Evolutionary conservation across 2,329 filamentous ascomycete species (phyloP).

Genomic region (Aspergillus piperis): DNA sequence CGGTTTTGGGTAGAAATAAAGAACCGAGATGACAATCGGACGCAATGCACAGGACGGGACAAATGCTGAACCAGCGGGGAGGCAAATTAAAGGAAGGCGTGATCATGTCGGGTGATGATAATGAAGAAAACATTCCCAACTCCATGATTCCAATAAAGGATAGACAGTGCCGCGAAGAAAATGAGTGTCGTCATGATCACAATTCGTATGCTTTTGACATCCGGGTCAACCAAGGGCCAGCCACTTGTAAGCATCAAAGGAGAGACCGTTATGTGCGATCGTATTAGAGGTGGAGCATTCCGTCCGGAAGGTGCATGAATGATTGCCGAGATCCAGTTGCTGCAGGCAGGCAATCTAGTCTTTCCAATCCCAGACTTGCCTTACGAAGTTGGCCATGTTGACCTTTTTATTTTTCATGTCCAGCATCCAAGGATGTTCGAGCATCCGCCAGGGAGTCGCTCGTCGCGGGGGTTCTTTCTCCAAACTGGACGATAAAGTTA

Average conservation of each 20-base stretch:
- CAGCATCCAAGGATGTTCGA: constrained; percentile 97
- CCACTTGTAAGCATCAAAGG: constrained; percentile 29
- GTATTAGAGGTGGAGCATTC: constrained; percentile 18
- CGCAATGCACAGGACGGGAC: constrained; percentile 13
- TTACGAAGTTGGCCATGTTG: constrained; percentile 93
- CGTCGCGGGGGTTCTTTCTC: constrained; percentile 88
- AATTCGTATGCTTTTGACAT: constrained; percentile 32
- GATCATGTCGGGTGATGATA: constrained; percentile 17
- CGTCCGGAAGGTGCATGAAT: constrained; percentile 8
- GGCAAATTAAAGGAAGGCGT: constrained; percentile 20
- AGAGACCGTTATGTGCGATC: constrained; percentile 25
- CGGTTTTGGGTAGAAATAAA: background rate
- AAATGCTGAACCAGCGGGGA: constrained; percentile 13
- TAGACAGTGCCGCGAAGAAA: constrained; percentile 23
- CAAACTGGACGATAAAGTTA: constrained; percentile 59
- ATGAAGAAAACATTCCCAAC: constrained; percentile 23
- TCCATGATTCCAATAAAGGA: constrained; percentile 24
- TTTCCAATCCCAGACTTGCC: constrained; percentile 96
- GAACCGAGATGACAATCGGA: constrained; percentile 17
- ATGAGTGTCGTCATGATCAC: constrained; percentile 28
- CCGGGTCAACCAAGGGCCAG: constrained; percentile 32
- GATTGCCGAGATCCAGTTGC: constrained; percentile 2
- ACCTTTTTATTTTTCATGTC: constrained; percentile 96
- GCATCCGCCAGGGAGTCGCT: constrained; percentile 96
- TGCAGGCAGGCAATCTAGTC: constrained; percentile 49